Evolutionary conservation across 192 early-diverging fungal genomes (phyloP).

Genomic region (Gonapodya prolifera): DNA sequence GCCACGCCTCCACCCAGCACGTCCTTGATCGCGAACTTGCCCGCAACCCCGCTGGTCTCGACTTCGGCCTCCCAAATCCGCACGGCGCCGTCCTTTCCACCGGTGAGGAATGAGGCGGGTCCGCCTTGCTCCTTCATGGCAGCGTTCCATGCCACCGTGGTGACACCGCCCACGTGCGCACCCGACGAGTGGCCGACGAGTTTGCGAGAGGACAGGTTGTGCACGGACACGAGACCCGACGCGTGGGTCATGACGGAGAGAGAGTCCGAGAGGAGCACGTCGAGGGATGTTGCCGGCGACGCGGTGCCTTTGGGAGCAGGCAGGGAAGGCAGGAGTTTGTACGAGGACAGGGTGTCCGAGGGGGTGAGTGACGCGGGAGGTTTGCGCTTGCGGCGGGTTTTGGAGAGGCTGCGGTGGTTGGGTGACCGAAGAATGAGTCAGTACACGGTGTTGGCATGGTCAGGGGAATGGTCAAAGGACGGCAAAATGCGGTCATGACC

Average conservation of each 20-base stretch:
- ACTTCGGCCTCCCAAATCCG: slow-evolving; percentile 49
- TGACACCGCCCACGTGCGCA: slow-evolving; percentile 52
- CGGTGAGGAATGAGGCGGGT: slow-evolving; percentile 47
- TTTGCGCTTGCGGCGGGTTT: slow-evolving; percentile 71
- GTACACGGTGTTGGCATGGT: no score
- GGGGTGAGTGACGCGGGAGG: slow-evolving; percentile 47
- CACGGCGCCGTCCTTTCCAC: slow-evolving; percentile 68
- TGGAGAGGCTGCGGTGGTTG: slow-evolving; percentile 33
- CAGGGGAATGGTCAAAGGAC: no score
- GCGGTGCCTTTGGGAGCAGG: slow-evolving; percentile 32
- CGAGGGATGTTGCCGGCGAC: slow-evolving; percentile 45
- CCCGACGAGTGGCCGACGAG: slow-evolving; percentile 49
- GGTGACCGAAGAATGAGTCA: background rate
- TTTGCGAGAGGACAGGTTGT: slow-evolving; percentile 48
- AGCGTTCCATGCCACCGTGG: slow-evolving; percentile 51
- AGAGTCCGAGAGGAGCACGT: slow-evolving; percentile 26
- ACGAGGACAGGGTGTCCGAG: slow-evolving; percentile 51
- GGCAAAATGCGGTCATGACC: no score
- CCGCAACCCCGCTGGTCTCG: slow-evolving; percentile 32
- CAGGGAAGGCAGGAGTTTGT: no score
- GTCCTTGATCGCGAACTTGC: slow-evolving; percentile 40
- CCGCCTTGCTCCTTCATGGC: slow-evolving; percentile 28
- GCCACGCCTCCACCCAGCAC: slow-evolving; percentile 56
- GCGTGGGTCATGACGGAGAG: slow-evolving; percentile 65
- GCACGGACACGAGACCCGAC: slow-evolving; percentile 65